Conservation (phyloP, 192 early-diverging fungal species). For the Oehlia diaphana region DNA sequence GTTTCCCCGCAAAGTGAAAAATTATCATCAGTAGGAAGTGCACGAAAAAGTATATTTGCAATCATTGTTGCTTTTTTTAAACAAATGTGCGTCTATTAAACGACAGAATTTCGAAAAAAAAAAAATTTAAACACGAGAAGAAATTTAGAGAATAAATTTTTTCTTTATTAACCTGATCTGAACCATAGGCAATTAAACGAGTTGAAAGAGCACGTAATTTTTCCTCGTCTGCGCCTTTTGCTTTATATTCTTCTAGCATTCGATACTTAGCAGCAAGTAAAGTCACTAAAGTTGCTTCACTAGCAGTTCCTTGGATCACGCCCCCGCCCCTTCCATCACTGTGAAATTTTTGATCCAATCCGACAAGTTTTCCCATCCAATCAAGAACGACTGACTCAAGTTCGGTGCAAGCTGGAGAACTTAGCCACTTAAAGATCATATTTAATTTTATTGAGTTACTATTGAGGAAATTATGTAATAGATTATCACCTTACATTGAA, state of each 20-base stretch:
- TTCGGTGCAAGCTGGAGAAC: slow-evolving; percentile 61
- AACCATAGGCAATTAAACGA: slow-evolving; percentile 60
- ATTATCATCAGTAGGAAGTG: slow-evolving; percentile 42
- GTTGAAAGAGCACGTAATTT: slow-evolving; percentile 28
- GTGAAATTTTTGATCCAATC: slow-evolving; percentile 54
- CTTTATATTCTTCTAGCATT: slow-evolving; percentile 37
- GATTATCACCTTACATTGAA: slow-evolving; percentile 46
- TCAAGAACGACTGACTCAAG: slow-evolving; percentile 62
- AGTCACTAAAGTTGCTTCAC: slow-evolving; percentile 56
- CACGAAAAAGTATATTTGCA: slow-evolving; percentile 41
- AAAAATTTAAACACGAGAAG: neutral
- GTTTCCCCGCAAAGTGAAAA: slow-evolving; percentile 43
- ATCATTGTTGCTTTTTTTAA: slow-evolving; percentile 57
- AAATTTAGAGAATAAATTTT: neutral
- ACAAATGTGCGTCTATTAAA: slow-evolving; percentile 50
- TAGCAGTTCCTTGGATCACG: slow-evolving; percentile 64
- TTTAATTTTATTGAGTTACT: neutral
- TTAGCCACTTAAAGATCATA: slow-evolving; percentile 38
- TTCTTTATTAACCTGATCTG: slow-evolving; percentile 46
- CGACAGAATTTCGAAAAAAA: neutral
- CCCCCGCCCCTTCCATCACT: slow-evolving; percentile 60
- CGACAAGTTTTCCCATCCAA: slow-evolving; percentile 64
- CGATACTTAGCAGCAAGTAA: slow-evolving; percentile 60
- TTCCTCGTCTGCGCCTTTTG: slow-evolving; percentile 34
- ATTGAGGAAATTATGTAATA: neutral